A percentile compares a stretch with the other conserved stretches of the same genome.
Evolutionary conservation across 2,329 filamentous ascomycete genomes (phyloP).

Genomic region (Xylariales sp.): DNA sequence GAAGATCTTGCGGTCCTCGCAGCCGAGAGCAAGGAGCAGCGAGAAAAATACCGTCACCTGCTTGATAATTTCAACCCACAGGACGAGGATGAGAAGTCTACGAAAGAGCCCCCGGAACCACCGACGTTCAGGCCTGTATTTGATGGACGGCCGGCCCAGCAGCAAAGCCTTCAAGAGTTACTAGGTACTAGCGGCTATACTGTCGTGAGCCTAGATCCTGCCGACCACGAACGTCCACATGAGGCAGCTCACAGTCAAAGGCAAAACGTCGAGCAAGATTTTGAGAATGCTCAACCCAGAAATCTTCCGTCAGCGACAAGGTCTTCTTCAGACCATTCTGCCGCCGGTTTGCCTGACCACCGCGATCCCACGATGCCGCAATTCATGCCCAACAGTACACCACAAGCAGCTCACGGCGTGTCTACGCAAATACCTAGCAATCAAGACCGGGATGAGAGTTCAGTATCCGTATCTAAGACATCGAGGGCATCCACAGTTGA

Average conservation of each 20-base stretch:
- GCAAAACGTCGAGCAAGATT: neutral
- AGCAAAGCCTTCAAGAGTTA: conserved; percentile 55
- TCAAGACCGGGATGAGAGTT: neutral
- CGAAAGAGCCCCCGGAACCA: conserved; percentile 25
- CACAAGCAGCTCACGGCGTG: conserved; percentile 26
- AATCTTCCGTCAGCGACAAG: neutral
- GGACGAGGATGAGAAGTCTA: conserved; percentile 44
- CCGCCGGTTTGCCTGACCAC: conserved; percentile 42
- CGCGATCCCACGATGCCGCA: conserved; percentile 75
- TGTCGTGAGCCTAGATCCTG: conserved; percentile 47
- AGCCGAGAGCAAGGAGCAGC: conserved; percentile 69
- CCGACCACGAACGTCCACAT: conserved; percentile 35
- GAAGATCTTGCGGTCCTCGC: conserved; percentile 81
- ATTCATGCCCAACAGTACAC: conserved; percentile 68
- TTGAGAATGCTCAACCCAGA: neutral
- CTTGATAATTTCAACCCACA: conserved; percentile 58
- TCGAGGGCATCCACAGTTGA: neutral
- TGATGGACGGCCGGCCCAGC: conserved; percentile 31
- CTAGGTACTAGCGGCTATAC: conserved; percentile 60
- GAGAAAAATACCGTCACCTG: conserved; percentile 66
- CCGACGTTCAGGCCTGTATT: conserved; percentile 28
- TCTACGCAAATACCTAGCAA: neutral
- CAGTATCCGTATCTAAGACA: neutral
- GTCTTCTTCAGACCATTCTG: conserved; percentile 16
- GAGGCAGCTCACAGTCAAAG: neutral